Conservation (phyloP, 2,329 filamentous ascomycete genomes). For the Sporothrix inflata region DNA sequence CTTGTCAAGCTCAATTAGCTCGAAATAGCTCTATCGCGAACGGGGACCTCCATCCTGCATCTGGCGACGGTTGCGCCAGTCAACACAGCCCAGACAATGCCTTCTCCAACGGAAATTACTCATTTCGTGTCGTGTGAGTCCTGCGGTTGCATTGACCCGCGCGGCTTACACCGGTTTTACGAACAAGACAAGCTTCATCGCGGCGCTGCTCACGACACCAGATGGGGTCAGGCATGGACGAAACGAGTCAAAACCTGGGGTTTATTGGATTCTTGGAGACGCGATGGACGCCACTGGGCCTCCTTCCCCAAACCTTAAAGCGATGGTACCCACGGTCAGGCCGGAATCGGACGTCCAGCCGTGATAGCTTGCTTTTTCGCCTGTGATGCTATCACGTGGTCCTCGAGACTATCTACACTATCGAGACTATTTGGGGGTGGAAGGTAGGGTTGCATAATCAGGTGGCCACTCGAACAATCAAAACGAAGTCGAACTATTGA, state of each 20-base stretch:
- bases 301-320: conserved; percentile 3
- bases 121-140: conserved; percentile 4
- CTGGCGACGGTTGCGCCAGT: conserved; percentile 2
- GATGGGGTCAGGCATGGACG: neutral
- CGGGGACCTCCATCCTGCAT: neutral
- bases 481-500: neutral
- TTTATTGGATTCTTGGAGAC: conserved; percentile 1
- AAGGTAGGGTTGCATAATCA: neutral
- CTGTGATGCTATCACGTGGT: neutral
- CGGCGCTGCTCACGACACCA: neutral
- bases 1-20: conserved; percentile 2
- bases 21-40: conserved; percentile 6
- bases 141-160: conserved; percentile 3
- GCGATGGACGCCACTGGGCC: neutral
- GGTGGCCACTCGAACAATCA: neutral
- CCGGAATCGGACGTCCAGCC: neutral
- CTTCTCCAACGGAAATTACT: neutral
- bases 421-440: neutral
- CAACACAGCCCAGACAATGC: neutral
- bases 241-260: neutral
- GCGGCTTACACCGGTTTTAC: conserved; percentile 13
- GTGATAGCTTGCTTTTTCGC: neutral
- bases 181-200: neutral
- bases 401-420: conserved; percentile 8
- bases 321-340: conserved; percentile 1